Base-by-base conservation (phyloP, 129 eudicot genomes). In the Flaveria sonorensis region DNA sequence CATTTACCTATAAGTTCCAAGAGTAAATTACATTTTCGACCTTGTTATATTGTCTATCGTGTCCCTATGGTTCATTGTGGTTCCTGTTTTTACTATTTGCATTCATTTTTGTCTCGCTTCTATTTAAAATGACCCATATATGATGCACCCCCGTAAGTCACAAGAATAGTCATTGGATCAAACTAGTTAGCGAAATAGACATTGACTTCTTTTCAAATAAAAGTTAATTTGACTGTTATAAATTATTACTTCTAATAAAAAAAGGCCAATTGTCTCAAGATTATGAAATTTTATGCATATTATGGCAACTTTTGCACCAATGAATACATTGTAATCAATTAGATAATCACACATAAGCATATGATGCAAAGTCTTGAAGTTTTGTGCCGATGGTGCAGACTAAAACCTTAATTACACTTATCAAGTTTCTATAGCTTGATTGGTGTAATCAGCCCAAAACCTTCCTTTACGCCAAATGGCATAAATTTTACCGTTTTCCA, bases 1-100 rank as follows among this genome's bases (percentile, higher is more conserved):
- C 39, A 62, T 81, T 24, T 19, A 69, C 10, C 40, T 64, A 61
- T 12, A 52, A 24, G 74, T 52, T 64, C 0, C 48, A 28, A 63
- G 11, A 28, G 11, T 28, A 63, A 63, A 63, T 30, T 62, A 7
- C 68, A 30, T 30, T 14, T 14, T 30, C 16, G 3, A 13, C 16
- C 52, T 45, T 36, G 40, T 36, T 36, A 36, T 36, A 36, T 0
- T 0, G 40, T 36, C 40, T 36, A 36, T 36, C 40, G 40, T 32
- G 39, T 36, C 40, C 40, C 40, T 36, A 36, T 36, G 40, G 7
- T 36, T 36, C 40, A 36, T 36, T 7, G 8, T 36, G 40, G 40
- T 36, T 36, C 40, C 3, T 36, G 40, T 36, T 36, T 36, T 36
- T 36, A 36, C 7, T 6, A 36, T 36, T 36, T 36, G 40, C 40